Percentiles rank a stretch among this genome's conserved stretches.
Evolutionary conservation across 2,329 filamentous ascomycete genomes (phyloP).

Genomic region (Verruconis gallopava): DNA sequence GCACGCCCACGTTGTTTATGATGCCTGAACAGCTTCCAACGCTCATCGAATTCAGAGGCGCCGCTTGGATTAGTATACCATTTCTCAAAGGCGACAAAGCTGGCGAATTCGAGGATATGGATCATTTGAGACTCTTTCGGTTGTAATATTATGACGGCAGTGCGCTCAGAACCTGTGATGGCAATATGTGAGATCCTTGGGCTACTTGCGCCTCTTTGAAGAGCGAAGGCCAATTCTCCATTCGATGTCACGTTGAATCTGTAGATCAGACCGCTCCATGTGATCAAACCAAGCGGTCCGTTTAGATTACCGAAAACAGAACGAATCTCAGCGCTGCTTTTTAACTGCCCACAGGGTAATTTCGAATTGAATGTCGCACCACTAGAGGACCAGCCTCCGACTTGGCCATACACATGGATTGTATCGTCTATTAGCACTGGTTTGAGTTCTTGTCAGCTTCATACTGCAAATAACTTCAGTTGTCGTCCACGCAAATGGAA

Average conservation of each 20-base stretch:
- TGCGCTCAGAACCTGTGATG: not conserved
- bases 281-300: not conserved
- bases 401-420: not conserved
- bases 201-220: not conserved
- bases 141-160: not conserved
- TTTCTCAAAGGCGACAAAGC: not conserved
- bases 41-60: no score
- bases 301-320: not conserved
- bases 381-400: no score
- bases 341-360: not conserved
- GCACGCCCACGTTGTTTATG: not conserved
- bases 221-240: not conserved
- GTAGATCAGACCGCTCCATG: not conserved
- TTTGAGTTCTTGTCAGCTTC: not conserved
- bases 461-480: not conserved
- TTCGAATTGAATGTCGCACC: not conserved
- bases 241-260: not conserved
- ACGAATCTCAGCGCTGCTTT: not conserved
- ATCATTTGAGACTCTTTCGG: not conserved
- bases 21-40: not conserved
- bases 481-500: not conserved
- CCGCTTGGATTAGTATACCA: constrained; percentile 2
- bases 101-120: constrained; percentile 1
- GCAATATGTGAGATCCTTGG: not conserved
- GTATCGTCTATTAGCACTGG: not conserved